These are phyloP conservation scores for Ormosia semicastrata DNA, from an alignment of 306 rosid species.

Conservation along the genomic window DNA sequence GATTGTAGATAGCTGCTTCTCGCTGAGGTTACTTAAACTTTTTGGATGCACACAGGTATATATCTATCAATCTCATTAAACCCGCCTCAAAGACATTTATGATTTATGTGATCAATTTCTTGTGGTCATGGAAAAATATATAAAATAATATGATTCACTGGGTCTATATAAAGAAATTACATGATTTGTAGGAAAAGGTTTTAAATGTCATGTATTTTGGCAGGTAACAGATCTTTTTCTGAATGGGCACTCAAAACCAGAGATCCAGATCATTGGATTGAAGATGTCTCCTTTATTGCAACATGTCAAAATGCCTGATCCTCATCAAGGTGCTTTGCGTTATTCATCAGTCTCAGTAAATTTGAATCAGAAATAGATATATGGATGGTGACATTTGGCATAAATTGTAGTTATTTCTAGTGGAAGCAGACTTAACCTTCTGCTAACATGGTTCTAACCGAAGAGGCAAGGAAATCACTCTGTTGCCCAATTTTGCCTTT, in stretches of 20 bases:
- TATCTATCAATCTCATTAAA: neutral
- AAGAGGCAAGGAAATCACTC: neutral
- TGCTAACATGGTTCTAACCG: conserved; percentile 17
- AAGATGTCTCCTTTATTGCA: conserved; percentile 45
- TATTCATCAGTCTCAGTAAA: conserved; percentile 31
- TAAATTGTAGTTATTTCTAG: neutral
- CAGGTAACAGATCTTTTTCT: conserved; percentile 69
- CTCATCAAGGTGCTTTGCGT: conserved; percentile 37
- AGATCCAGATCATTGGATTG: conserved; percentile 57
- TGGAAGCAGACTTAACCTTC: neutral
- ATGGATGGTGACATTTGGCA: neutral
- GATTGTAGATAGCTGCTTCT: conserved; percentile 72
- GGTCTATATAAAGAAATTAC: neutral
- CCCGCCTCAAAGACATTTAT: neutral
- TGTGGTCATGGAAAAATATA: neutral
- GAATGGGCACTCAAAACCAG: conserved; percentile 59
- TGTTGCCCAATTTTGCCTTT: conserved; percentile 8
- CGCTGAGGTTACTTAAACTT: conserved; percentile 63
- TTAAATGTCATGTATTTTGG: neutral
- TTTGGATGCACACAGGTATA: conserved; percentile 89
- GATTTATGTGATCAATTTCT: neutral
- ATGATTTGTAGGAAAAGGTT: neutral
- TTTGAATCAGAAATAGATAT: neutral
- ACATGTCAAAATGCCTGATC: conserved; percentile 30
- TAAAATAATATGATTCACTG: neutral